Evolutionary conservation across 2,329 filamentous ascomycete genomes (phyloP).

Genomic region (Plenodomus biglobosus): DNA sequence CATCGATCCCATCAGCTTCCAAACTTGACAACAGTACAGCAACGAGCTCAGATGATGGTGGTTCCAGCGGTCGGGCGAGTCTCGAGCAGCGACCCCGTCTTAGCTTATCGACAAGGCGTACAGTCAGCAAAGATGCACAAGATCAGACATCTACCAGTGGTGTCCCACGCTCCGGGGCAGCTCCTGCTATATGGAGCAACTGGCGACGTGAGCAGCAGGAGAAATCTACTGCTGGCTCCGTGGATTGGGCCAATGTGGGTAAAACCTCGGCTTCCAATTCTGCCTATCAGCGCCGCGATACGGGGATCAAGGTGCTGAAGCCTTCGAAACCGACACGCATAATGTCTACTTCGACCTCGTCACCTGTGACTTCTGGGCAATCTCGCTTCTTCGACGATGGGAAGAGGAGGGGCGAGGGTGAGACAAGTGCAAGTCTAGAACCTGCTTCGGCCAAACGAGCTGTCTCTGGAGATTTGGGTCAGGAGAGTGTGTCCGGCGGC

Average conservation of each 20-base stretch:
- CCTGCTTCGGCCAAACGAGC: slow-evolving; percentile 31
- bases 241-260: slow-evolving; percentile 60
- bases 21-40: background rate
- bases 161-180: slow-evolving; percentile 33
- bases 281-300: slow-evolving; percentile 68
- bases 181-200: slow-evolving; percentile 52
- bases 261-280: slow-evolving; percentile 57
- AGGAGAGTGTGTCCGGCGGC: slow-evolving; percentile 38
- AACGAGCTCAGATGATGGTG: slow-evolving; percentile 33
- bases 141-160: slow-evolving; percentile 21
- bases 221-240: slow-evolving; percentile 36
- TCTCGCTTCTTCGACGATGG: slow-evolving; percentile 56
- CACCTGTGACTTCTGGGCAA: slow-evolving; percentile 38
- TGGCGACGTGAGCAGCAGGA: slow-evolving; percentile 50
- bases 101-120: slow-evolving; percentile 17
- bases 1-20: background rate
- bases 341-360: slow-evolving; percentile 39
- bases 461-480: slow-evolving; percentile 39
- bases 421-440: slow-evolving; percentile 10
- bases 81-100: slow-evolving; percentile 36
- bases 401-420: slow-evolving; percentile 38
- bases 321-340: slow-evolving; percentile 67
- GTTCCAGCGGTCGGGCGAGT: slow-evolving; percentile 31
- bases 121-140: slow-evolving; percentile 25
- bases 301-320: slow-evolving; percentile 89